phyloP scores from a whole-genome alignment of 768 basidiomycete species.

The Suillus paluster region DNA sequence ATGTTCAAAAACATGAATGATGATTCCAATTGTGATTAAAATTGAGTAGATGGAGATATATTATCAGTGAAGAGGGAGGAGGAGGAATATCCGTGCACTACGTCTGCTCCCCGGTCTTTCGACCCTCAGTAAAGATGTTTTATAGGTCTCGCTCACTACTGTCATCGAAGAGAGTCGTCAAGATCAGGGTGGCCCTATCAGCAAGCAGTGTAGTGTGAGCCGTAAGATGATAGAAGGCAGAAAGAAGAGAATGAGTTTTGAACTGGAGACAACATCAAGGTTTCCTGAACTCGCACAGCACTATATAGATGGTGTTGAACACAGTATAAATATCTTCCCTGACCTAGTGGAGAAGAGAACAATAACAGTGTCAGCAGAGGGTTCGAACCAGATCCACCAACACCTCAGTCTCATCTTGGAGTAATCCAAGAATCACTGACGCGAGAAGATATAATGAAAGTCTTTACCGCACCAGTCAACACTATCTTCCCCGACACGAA shows the following conservation, averaged over 20 bases:
- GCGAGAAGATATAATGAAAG: constrained; percentile 33
- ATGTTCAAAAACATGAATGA: background rate
- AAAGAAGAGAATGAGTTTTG: background rate
- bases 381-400: constrained; percentile 54
- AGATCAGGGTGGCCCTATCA: constrained; percentile 6
- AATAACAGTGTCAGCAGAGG: constrained; percentile 51
- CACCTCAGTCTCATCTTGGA: constrained; percentile 37
- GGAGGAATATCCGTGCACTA: constrained; percentile 40
- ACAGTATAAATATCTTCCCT: constrained; percentile 99
- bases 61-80: constrained; percentile 33
- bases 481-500: constrained; percentile 99
- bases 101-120: constrained; percentile 32
- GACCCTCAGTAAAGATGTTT: constrained; percentile 33
- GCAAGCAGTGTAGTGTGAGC: constrained; percentile 5
- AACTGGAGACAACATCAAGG: constrained; percentile 49
- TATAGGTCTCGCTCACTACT: constrained; percentile 14
- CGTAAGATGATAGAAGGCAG: background rate
- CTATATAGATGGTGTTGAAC: constrained; percentile 99
- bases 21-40: background rate
- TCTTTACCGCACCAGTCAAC: constrained; percentile 91
- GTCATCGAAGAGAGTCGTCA: constrained; percentile 7
- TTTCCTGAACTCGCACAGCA: constrained; percentile 94
- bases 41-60: constrained; percentile 2
- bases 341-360: constrained; percentile 32
- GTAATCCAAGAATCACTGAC: constrained; percentile 29